Evolutionary conservation across 2,329 filamentous ascomycete genomes (phyloP).

Genomic region (Macrophomina tecta): DNA sequence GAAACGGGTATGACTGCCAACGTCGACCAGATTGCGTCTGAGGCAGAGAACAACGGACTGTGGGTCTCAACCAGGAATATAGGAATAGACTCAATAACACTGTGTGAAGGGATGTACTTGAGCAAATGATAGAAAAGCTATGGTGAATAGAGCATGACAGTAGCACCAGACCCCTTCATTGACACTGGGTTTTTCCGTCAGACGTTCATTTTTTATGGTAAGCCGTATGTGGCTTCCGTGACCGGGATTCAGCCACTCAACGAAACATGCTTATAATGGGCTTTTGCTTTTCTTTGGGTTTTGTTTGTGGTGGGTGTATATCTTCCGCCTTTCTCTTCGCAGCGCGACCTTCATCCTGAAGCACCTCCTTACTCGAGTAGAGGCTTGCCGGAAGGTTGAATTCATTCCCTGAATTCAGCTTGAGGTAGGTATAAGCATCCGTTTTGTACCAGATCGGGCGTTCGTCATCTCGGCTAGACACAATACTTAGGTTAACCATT

Average conservation of each 20-base stretch:
- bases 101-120: too few relatives aligned
- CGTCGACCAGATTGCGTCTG: too few relatives aligned
- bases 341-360: not conserved
- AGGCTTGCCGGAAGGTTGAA: slow-evolving; percentile 52
- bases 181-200: too few relatives aligned
- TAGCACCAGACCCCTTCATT: too few relatives aligned
- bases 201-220: too few relatives aligned
- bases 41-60: too few relatives aligned
- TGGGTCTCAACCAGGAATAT: too few relatives aligned
- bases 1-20: too few relatives aligned
- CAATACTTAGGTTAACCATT: slow-evolving; percentile 67
- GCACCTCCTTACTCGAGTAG: slow-evolving; percentile 49
- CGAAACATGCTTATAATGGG: slow-evolving; percentile 9
- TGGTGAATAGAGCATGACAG: too few relatives aligned
- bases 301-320: not conserved
- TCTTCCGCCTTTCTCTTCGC: slow-evolving; percentile 22
- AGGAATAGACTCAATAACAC: too few relatives aligned
- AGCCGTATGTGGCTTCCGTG: not conserved
- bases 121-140: too few relatives aligned
- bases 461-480: slow-evolving; percentile 43
- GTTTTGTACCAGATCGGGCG: slow-evolving; percentile 78
- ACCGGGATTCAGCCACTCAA: not conserved
- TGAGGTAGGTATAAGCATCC: slow-evolving; percentile 60
- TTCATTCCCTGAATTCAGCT: slow-evolving; percentile 47
- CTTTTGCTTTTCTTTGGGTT: slow-evolving; percentile 9